Base-by-base conservation (phyloP, 768 basidiomycete genomes). In the Amanita molliuscula region DNA sequence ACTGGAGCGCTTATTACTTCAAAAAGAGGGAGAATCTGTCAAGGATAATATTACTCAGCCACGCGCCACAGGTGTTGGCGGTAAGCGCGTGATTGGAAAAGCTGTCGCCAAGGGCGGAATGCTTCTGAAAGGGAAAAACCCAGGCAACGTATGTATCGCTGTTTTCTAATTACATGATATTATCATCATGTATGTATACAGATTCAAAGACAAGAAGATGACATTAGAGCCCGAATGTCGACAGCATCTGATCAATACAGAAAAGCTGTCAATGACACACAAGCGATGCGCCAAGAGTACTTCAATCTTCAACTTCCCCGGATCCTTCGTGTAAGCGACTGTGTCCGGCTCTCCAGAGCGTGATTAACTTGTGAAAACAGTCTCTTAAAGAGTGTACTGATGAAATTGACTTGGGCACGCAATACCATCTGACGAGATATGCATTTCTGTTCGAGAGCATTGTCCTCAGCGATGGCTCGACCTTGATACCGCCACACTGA, bases 301-400 rank as follows among this genome's bases (percentile, higher is more conserved):
- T 99, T 96, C 67, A 95, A 97, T 64, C 88, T 95, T 60, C 95
- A 97, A 59, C 69, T 97, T 35, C 96, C 96, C 48, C 84, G 92
- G 56, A 88, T 97, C 51, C 67, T 99, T 34, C 78, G 96, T 46
- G 93, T 94, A 62, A 61, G 88, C 75, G 16, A n/a, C 21, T 23
- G n/a, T 28, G 11, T 6, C 13, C 20, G n/a, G 18, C 8, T 46
- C 25, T 28, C 26, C 16, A 47, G 8, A 37, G 31, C 51, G 50
- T 43, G 16, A 36, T 42, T 53, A 25, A 38, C 29, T 10, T 18
- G 3, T 25, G 9, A 26, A 28, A 42, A 18, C 55, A 92, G 90
- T 78, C 88, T 18, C 71, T 99, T 52, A 98, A 98, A 64, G 93
- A 97, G 63, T 90, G 90, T 58, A 79, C 88, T 21, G 95, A 97